Conservation (phyloP, 495 filamentous ascomycete species). For the Neurospora terricola region DNA sequence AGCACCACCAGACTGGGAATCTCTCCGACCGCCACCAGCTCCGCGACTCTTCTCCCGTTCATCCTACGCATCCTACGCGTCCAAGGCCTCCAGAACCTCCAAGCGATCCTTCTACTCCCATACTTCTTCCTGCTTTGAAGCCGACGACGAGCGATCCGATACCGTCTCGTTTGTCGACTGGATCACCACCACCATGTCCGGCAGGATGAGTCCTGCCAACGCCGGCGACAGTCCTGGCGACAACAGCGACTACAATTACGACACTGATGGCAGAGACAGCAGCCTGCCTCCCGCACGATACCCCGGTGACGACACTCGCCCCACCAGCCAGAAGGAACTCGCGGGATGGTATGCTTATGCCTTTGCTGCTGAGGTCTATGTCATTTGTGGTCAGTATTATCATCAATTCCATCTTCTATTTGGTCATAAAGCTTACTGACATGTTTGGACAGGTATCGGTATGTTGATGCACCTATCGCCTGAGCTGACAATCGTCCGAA, state of each 20-base stretch:
- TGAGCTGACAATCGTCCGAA: neutral
- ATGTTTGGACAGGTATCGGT: slow-evolving; percentile 16
- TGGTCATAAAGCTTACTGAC: neutral
- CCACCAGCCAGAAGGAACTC: slow-evolving; percentile 80
- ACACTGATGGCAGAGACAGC: neutral
- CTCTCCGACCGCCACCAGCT: slow-evolving; percentile 24
- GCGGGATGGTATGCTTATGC: slow-evolving; percentile 93
- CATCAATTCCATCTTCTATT: neutral
- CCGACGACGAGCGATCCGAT: slow-evolving; percentile 51
- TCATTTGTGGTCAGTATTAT: slow-evolving; percentile 68
- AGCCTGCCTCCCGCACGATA: slow-evolving; percentile 37
- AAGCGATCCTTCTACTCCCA: slow-evolving; percentile 33
- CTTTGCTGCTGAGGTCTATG: slow-evolving; percentile 96
- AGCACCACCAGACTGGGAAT: slow-evolving; percentile 7
- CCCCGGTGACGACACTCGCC: slow-evolving; percentile 74
- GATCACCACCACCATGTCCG: slow-evolving; percentile 2
- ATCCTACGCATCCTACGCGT: slow-evolving; percentile 18
- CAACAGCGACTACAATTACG: slow-evolving; percentile 6
- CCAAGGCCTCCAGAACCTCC: slow-evolving; percentile 12
- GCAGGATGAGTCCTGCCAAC: slow-evolving; percentile 18
- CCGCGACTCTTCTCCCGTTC: slow-evolving; percentile 35
- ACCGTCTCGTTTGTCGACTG: slow-evolving; percentile 1
- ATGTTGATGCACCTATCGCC: slow-evolving; percentile 1
- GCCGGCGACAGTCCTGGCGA: slow-evolving; percentile 8
- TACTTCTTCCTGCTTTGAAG: slow-evolving; percentile 44